Conservation (phyloP, 108 stramenopile species). For the Cyclotella choctawhatcheeana region DNA sequence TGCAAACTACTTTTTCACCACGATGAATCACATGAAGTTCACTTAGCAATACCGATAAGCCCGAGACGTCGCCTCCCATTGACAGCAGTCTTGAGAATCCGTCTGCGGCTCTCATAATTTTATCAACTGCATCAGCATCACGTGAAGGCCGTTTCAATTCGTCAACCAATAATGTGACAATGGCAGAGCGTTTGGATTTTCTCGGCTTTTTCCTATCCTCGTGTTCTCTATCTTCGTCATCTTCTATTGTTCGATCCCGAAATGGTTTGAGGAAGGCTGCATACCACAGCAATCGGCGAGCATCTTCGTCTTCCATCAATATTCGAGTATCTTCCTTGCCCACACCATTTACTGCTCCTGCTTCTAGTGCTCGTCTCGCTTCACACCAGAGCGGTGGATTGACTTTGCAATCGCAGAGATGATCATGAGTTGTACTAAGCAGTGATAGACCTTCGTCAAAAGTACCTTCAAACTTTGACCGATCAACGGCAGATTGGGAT, state of each 20-base stretch:
- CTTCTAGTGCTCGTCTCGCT: conserved; percentile 31
- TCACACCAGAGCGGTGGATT: conserved; percentile 80
- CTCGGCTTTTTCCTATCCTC: conserved; percentile 38
- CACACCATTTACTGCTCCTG: conserved; percentile 49
- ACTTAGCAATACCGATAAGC: conserved; percentile 71
- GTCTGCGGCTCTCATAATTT: conserved; percentile 76
- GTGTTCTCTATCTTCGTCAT: conserved; percentile 20
- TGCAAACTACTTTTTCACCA: conserved; percentile 39
- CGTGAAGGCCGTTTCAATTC: conserved; percentile 76
- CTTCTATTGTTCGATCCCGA: conserved; percentile 41
- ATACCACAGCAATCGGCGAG: conserved; percentile 86
- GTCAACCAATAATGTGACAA: conserved; percentile 69
- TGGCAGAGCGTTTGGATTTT: conserved; percentile 62
- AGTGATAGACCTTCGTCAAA: conserved; percentile 63
- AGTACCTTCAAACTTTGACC: conserved; percentile 16
- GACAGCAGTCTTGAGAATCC: conserved; percentile 71
- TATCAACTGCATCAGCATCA: conserved; percentile 79
- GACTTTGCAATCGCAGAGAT: conserved; percentile 67
- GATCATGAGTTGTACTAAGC: conserved; percentile 65
- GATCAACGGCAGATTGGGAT: neutral
- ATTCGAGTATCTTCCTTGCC: conserved; percentile 50
- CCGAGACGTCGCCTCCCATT: conserved; percentile 68
- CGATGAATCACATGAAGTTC: conserved; percentile 55
- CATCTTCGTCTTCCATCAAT: conserved; percentile 73
- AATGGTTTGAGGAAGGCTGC: conserved; percentile 83